Conservation (phyloP, 2,329 filamentous ascomycete species). For the Gaeumannomyces tritici region DNA sequence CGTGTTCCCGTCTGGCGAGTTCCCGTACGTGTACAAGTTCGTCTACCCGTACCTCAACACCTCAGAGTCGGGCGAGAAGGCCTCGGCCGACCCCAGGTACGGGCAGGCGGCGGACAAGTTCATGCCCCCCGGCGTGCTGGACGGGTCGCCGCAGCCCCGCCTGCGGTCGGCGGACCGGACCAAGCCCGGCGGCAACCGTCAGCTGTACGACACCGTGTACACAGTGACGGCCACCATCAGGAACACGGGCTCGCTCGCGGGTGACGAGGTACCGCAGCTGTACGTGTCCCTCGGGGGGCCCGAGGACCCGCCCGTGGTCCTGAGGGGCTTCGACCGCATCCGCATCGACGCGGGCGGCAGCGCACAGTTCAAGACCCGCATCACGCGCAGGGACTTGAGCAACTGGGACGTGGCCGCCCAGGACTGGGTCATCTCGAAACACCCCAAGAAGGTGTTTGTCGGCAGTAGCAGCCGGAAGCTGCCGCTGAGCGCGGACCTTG, state of each 20-base stretch:
- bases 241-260: constrained; percentile 57
- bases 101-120: constrained; percentile 47
- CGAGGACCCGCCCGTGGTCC: constrained; percentile 53
- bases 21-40: constrained; percentile 43
- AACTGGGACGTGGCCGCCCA: constrained; percentile 77
- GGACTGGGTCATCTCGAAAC: constrained; percentile 64
- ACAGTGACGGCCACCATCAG: constrained; percentile 57
- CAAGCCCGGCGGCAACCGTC: constrained; percentile 50
- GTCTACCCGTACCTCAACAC: constrained; percentile 68
- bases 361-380: constrained; percentile 53
- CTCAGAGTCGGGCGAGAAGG: constrained; percentile 41
- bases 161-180: constrained; percentile 35
- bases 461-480: constrained; percentile 47
- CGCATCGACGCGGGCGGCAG: constrained; percentile 60
- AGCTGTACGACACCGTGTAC: constrained; percentile 61
- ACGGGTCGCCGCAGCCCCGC: constrained; percentile 48
- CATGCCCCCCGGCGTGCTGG: constrained; percentile 48
- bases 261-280: constrained; percentile 67
- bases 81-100: constrained; percentile 50
- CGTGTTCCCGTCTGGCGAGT: constrained; percentile 48
- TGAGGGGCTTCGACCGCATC: constrained; percentile 76
- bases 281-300: constrained; percentile 76
- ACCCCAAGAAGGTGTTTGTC: constrained; percentile 44
- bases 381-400: constrained; percentile 74
- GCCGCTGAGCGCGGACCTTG: constrained; percentile 26